Base-by-base conservation (phyloP, 2,329 filamentous ascomycete species). In the Fusarium foetens region DNA sequence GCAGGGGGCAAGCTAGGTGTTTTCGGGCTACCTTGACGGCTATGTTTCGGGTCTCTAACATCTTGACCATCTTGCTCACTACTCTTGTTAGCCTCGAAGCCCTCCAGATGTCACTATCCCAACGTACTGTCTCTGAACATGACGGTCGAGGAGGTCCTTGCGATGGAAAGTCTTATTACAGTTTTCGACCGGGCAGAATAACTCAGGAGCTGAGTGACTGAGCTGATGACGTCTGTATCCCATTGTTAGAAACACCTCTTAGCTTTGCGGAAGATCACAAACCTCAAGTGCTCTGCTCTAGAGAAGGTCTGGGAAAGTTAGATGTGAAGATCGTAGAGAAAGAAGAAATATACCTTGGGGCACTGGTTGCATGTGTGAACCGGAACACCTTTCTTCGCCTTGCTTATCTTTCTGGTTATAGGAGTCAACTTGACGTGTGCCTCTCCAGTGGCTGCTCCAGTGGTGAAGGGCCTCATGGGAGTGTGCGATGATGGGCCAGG, bases 271-370 rank as follows among this genome's bases (percentile, higher is more conserved):
- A 72, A 46, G 46, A 29, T 42, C 58, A 75, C 81, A 70, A 77
- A 90, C 88, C 88, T 87, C 45, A 91, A 80, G 79, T 91, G 89
- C 75, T 91, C 89, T 35, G 89, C 89, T 75, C 89, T 83, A 17
- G 88, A 90, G 69, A 91, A 91, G 4, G 87, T 90, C 89, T 90
- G 13, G 23, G 23, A 52, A 39, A 21, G 49, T 72, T 35, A 69
- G 54, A 65, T 41, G 31, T 51, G 68, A 29, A 48, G 41, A 46
- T 31, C 10, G 31, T 31, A 51, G 10, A n/a, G 39, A 35, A 42
- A 43, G 46, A 42, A 41, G 59, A 46, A 63, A 33, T 52, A 41
- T 80, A 88, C 86, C 83, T 88, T 89, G 23, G 84, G 79, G 72
- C 87, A 89, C 59, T 82, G 79, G 10, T 88, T 84, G 70, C 87